Conservation (phyloP, 2,329 filamentous ascomycete species). For the Ceratocystis ficicola region DNA sequence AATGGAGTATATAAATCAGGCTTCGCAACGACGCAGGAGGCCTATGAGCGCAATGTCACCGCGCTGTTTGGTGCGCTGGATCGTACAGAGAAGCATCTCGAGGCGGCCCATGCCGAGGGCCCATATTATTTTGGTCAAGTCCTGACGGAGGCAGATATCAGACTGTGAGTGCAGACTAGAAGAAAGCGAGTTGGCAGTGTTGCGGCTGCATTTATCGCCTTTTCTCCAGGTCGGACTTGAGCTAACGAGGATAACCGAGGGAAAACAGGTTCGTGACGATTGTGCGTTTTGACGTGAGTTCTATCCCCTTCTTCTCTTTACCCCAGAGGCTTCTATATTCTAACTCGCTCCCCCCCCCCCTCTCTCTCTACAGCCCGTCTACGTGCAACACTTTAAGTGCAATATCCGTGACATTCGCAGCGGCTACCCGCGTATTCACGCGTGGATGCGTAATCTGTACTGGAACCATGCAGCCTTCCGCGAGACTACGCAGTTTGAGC, state of each 20-base stretch:
- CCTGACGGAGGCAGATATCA: slow-evolving; percentile 71
- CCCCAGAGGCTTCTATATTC: background rate
- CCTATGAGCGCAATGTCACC: slow-evolving; percentile 63
- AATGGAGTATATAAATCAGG: slow-evolving; percentile 65
- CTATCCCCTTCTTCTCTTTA: background rate
- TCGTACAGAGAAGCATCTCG: slow-evolving; percentile 59
- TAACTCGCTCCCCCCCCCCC: background rate
- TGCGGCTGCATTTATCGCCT: background rate
- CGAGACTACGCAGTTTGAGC: slow-evolving; percentile 79
- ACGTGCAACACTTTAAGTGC: slow-evolving; percentile 81
- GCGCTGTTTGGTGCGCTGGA: slow-evolving; percentile 68
- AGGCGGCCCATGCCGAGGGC: slow-evolving; percentile 32
- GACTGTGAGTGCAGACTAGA: slow-evolving; percentile 40
- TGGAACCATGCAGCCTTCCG: slow-evolving; percentile 70
- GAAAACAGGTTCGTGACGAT: slow-evolving; percentile 50
- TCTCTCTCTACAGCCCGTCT: slow-evolving; percentile 41
- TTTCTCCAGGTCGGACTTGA: background rate
- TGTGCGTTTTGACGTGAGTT: slow-evolving; percentile 52
- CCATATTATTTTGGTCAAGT: slow-evolving; percentile 64
- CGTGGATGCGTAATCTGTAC: slow-evolving; percentile 73
- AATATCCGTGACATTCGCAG: slow-evolving; percentile 75
- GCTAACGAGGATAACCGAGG: slow-evolving; percentile 13
- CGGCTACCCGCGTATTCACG: slow-evolving; percentile 69
- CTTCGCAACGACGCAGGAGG: slow-evolving; percentile 71
- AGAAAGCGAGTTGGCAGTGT: background rate